phyloP scores from a whole-genome alignment of 495 filamentous ascomycete species.

The Cercophora newfieldiana region DNA sequence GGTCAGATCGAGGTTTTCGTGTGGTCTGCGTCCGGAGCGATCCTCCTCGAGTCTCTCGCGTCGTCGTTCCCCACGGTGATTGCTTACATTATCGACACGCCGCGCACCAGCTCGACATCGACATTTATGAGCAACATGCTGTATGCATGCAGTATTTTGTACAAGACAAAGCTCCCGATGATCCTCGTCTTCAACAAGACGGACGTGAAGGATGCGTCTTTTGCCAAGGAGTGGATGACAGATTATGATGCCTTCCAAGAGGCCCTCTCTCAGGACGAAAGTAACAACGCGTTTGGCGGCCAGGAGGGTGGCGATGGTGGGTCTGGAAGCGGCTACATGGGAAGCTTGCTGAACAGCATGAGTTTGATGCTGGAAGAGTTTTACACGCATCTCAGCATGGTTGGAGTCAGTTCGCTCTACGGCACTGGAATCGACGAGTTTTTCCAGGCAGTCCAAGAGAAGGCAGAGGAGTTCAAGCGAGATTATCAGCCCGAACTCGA shows the following conservation, averaged over 20 bases:
- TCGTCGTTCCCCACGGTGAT: constrained; percentile 94
- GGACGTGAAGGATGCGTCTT: constrained; percentile 84
- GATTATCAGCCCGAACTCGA: constrained; percentile 95
- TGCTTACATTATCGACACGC: constrained; percentile 96
- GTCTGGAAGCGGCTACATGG: constrained; percentile 89
- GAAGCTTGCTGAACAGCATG: constrained; percentile 95
- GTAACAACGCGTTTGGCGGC: constrained; percentile 72
- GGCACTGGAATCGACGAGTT: constrained; percentile 91
- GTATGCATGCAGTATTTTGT: constrained; percentile 95
- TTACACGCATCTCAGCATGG: constrained; percentile 86
- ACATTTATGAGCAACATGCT: constrained; percentile 99
- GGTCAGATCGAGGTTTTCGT: constrained; percentile 99
- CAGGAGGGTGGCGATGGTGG: constrained; percentile 65
- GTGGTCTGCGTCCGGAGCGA: constrained; percentile 91
- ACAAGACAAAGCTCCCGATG: constrained; percentile 98
- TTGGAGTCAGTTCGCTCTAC: constrained; percentile 91
- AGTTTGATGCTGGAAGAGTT: constrained; percentile 97
- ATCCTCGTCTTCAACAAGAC: constrained; percentile 99
- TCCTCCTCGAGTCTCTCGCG: constrained; percentile 89
- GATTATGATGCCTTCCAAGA: constrained; percentile 95
- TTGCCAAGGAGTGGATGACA: constrained; percentile 99
- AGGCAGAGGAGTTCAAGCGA: constrained; percentile 82
- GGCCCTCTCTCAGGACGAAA: constrained; percentile 78
- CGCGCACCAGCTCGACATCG: constrained; percentile 83
- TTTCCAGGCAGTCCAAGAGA: constrained; percentile 81